These are phyloP conservation scores for Daldinia sp. DNA, from an alignment of 2,329 filamentous ascomycete genomes.

Conservation along the genomic window DNA sequence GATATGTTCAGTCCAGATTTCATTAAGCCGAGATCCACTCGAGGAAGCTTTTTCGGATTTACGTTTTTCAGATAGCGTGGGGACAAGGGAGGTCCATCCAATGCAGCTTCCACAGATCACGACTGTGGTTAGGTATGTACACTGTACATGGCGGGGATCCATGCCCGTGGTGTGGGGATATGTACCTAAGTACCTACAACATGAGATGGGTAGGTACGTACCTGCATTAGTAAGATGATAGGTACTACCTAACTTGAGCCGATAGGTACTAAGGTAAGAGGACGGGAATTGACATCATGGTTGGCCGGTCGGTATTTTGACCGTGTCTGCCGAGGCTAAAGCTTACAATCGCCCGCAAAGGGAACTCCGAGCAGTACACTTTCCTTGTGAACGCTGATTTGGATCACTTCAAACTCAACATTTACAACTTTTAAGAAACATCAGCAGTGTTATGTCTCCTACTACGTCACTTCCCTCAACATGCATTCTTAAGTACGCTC, in stretches of 20 bases:
- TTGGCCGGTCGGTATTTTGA: conserved; percentile 11
- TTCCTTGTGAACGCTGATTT: conserved; percentile 8
- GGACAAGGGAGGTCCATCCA: too few species aligned
- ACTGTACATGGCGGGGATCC: conserved; percentile 15
- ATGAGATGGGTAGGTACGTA: conserved; percentile 22
- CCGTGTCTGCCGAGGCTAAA: conserved; percentile 33
- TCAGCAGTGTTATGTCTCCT: neutral
- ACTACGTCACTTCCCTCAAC: neutral
- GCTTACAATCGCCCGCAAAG: conserved; percentile 14
- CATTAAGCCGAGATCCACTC: conserved; percentile 14
- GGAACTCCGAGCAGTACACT: neutral
- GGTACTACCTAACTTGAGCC: neutral
- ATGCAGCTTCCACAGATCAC: too few species aligned
- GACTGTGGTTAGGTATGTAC: neutral
- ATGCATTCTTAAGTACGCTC: neutral
- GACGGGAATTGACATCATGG: conserved; percentile 30
- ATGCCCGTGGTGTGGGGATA: conserved; percentile 13
- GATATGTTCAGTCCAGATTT: conserved; percentile 32
- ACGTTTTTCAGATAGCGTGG: conserved; percentile 7
- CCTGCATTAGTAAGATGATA: conserved; percentile 10
- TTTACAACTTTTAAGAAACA: neutral
- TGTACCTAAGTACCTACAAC: too few species aligned
- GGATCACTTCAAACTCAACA: conserved; percentile 10
- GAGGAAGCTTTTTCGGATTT: conserved; percentile 15
- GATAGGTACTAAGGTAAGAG: too few species aligned